Percentiles rank a stretch among this genome's conserved stretches.
Conservation (phyloP, 2,329 filamentous ascomycete species). For the Fusarium decemcellulare region DNA sequence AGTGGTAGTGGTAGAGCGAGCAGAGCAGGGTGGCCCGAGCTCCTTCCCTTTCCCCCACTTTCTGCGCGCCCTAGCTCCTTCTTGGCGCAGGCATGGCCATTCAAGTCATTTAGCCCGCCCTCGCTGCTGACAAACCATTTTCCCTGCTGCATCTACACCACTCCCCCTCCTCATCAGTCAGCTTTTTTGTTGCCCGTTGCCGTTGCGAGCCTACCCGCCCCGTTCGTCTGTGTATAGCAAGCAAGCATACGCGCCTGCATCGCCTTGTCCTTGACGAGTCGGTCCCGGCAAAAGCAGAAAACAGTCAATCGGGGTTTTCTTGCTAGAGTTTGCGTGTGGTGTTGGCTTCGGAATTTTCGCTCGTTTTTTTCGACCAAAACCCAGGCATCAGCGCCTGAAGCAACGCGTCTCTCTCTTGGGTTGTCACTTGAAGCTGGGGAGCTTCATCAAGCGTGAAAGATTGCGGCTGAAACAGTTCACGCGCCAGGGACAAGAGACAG, state of each 20-base stretch:
- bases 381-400: constrained; percentile 6
- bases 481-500: constrained; percentile 12
- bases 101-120: constrained; percentile 13
- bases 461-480: constrained; percentile 9
- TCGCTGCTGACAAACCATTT: constrained; percentile 48
- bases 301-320: not conserved
- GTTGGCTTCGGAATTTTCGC: constrained; percentile 1
- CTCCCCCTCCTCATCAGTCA: constrained; percentile 36
- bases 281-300: not conserved
- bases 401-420: constrained; percentile 24
- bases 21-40: constrained; percentile 30
- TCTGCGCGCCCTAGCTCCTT: constrained; percentile 1
- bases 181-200: constrained; percentile 24
- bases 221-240: not conserved
- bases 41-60: constrained; percentile 17
- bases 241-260: constrained; percentile 7
- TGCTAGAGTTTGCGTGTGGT: constrained; percentile 2
- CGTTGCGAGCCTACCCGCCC: constrained; percentile 11
- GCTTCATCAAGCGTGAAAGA: constrained; percentile 20
- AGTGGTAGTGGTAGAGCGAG: not conserved
- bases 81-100: constrained; percentile 5
- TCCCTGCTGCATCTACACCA: constrained; percentile 38
- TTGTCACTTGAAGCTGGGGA: constrained; percentile 19
- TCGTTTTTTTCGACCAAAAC: constrained; percentile 3
- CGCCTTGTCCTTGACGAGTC: not conserved